Evolutionary conservation across 2,329 filamentous ascomycete species (phyloP).

Genomic region (Chaetomium strumarium): DNA sequence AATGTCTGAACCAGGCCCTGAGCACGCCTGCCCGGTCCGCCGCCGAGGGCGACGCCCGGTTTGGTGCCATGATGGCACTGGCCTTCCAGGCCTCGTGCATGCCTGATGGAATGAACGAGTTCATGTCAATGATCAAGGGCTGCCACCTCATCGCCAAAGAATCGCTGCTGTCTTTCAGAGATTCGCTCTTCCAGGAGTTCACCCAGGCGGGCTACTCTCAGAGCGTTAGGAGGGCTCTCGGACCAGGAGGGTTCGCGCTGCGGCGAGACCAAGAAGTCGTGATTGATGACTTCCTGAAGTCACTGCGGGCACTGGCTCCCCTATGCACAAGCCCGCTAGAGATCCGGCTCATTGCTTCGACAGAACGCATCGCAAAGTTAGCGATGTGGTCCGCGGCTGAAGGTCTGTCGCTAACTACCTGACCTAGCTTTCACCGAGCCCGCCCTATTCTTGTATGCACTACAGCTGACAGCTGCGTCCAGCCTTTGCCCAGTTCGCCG

Average conservation of each 20-base stretch:
- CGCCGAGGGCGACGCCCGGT: constrained; percentile 33
- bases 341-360: constrained; percentile 28
- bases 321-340: constrained; percentile 31
- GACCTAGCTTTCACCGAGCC: not conserved
- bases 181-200: constrained; percentile 22
- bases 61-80: constrained; percentile 33
- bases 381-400: constrained; percentile 26
- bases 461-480: not conserved
- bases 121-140: constrained; percentile 34
- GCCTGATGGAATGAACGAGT: constrained; percentile 36
- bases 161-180: constrained; percentile 9
- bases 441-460: not conserved
- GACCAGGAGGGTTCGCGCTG: constrained; percentile 4
- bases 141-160: constrained; percentile 26
- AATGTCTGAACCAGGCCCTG: constrained; percentile 32
- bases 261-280: constrained; percentile 22
- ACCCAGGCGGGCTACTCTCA: constrained; percentile 26
- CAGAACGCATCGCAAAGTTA: constrained; percentile 28
- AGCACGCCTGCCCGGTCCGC: constrained; percentile 23
- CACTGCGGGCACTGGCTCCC: constrained; percentile 26
- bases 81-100: constrained; percentile 36
- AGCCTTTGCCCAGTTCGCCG: constrained; percentile 25
- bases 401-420: constrained; percentile 28
- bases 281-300: constrained; percentile 27
- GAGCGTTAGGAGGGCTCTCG: constrained; percentile 24